Evolutionary conservation across 352 stramenopile genomes (phyloP), one percentile per base, ranked within the genome.

Genomic region (Pythium volutum): DNA sequence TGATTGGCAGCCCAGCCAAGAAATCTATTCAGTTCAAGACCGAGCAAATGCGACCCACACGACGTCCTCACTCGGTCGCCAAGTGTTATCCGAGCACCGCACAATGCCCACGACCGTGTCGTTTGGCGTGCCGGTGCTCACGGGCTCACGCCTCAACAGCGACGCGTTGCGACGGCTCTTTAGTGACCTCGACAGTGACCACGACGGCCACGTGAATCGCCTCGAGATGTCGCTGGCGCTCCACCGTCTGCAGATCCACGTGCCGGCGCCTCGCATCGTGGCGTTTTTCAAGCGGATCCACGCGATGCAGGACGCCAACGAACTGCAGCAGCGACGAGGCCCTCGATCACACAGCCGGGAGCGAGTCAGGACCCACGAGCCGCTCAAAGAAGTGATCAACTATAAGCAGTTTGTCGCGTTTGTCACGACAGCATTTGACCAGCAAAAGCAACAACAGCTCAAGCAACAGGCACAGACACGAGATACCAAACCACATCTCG

Each of bases 321-420:
- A 9, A 25, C 36, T 2, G 34, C 29, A 33, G 27, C 43, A 1
- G n/a, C 54, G 25, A 27, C 26, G 29, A 56, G 6, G 14, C 10
- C 31, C 31, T 15, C 22, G 48, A 42, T 12, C 22, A 18, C 23
- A n/a, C 22, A 36, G 50, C 46, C 52, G 23, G 7, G 57, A 45
- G 52, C 11, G 46, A 27, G 26, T 51, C 25, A 38, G 45, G 60
- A 36, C 9, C 22, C 51, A 56, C 0, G 54, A 67, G 23, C 76
- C 77, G 0, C 62, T 87, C 31, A 72, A 75, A 5, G 76, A 91
- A 57, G 61, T 88, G 46, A 92, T 92, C 46, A 90, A 71, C 62
- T 92, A 84, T 66, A 88, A 86, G 50, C 78, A 89, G 54, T 92
- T 92, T 46, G 71, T 81, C 22, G 82, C 80, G 4, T 90, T 92